Conservation (phyloP, 1,284 basidiomycete species). For the Leccinum fuscescens region DNA sequence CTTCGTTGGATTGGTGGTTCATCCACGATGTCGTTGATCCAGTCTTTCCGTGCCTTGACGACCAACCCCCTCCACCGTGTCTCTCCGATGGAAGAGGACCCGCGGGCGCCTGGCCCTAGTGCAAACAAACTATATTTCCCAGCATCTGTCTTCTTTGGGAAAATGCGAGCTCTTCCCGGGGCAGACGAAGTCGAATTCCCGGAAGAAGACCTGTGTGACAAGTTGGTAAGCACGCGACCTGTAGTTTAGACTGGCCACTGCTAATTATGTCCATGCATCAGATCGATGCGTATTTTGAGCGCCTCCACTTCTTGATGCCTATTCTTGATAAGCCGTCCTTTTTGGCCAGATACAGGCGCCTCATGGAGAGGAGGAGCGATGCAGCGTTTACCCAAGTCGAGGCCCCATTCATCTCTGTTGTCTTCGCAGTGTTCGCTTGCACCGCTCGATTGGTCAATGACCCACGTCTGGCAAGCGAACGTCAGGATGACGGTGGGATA, state of each 20-base stretch:
- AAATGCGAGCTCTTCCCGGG: constrained; percentile 76
- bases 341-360: constrained; percentile 61
- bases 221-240: constrained; percentile 47
- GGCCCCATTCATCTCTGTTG: constrained; percentile 70
- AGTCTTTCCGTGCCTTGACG: constrained; percentile 78
- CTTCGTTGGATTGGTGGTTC: constrained; percentile 91
- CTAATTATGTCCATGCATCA: constrained; percentile 36
- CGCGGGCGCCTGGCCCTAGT: constrained; percentile 68
- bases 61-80: constrained; percentile 71
- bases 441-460: constrained; percentile 78
- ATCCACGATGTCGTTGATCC: constrained; percentile 87
- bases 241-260: constrained; percentile 11
- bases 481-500: constrained; percentile 73
- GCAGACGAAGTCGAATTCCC: constrained; percentile 88
- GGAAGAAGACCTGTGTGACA: constrained; percentile 76
- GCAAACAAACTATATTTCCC: constrained; percentile 86
- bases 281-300: constrained; percentile 82
- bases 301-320: constrained; percentile 83
- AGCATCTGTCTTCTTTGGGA: constrained; percentile 84
- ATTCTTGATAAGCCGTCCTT: constrained; percentile 82
- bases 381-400: constrained; percentile 51
- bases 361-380: constrained; percentile 72
- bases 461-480: constrained; percentile 57
- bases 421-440: constrained; percentile 84
- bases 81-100: constrained; percentile 80